A percentile compares a stretch with the other conserved stretches of the same genome.
Evolutionary conservation across 768 basidiomycete genomes (phyloP).

Genomic region (Mrakia gelida): DNA sequence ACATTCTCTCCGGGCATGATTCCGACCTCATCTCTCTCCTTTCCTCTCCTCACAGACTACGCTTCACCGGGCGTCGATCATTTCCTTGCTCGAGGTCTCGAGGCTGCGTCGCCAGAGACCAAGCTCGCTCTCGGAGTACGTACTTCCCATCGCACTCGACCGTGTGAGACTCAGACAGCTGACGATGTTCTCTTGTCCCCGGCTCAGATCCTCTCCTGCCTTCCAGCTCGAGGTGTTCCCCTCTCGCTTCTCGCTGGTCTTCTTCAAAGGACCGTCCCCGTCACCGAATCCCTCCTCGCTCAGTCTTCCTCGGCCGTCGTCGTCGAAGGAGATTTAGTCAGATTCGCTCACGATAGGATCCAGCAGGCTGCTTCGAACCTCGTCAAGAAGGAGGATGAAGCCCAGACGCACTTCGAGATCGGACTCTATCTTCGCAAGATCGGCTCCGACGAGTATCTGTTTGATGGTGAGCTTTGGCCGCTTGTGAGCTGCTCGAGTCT

Average conservation of each 20-base stretch:
- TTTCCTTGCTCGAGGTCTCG: background rate
- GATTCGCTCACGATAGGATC: background rate
- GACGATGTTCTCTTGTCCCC: too few relatives aligned
- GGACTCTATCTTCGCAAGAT: background rate
- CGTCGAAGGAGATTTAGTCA: background rate
- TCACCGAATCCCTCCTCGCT: background rate
- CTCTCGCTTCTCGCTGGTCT: background rate
- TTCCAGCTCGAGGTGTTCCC: background rate
- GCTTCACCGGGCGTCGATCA: background rate
- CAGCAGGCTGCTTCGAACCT: background rate
- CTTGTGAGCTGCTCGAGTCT: too few relatives aligned
- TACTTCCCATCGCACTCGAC: too few relatives aligned
- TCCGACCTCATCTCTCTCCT: background rate
- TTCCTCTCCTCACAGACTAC: background rate
- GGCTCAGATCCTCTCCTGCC: background rate
- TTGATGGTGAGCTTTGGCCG: background rate
- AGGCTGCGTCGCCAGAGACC: background rate
- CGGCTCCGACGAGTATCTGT: background rate
- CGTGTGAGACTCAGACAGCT: too few relatives aligned
- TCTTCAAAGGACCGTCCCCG: background rate
- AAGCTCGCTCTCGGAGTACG: background rate
- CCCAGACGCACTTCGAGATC: background rate
- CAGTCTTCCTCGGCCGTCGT: background rate
- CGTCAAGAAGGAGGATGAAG: background rate
- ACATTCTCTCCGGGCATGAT: background rate